Evolutionary conservation across 2,329 filamentous ascomycete genomes (phyloP).

Genomic region (Nothophaeocryptopus gaeumannii): DNA sequence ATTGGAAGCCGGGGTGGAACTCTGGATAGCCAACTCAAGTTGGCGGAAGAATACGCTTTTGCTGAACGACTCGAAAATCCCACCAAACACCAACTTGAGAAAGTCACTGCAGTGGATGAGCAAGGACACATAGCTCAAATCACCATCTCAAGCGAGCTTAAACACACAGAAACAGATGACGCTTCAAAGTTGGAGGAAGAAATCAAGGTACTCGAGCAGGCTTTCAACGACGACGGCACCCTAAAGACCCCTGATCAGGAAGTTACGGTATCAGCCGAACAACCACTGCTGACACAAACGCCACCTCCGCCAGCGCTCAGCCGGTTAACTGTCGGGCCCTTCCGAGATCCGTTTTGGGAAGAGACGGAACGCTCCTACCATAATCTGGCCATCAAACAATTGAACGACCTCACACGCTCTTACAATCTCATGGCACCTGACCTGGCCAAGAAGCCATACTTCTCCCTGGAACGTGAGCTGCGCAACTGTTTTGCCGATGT

Average conservation of each 20-base stretch:
- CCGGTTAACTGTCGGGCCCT: slow-evolving; percentile 45
- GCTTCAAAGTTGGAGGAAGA: slow-evolving; percentile 21
- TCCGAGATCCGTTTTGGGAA: slow-evolving; percentile 78
- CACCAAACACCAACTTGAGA: slow-evolving; percentile 42
- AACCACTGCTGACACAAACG: slow-evolving; percentile 15
- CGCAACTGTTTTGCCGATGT: slow-evolving; percentile 79
- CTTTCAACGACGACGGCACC: slow-evolving; percentile 29
- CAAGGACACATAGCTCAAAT: slow-evolving; percentile 50
- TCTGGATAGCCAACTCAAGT: slow-evolving; percentile 67
- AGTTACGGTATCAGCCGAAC: slow-evolving; percentile 17
- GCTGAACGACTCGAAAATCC: slow-evolving; percentile 70
- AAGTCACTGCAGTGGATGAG: slow-evolving; percentile 45
- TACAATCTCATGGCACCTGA: slow-evolving; percentile 96
- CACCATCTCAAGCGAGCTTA: slow-evolving; percentile 45
- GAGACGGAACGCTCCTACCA: slow-evolving; percentile 71
- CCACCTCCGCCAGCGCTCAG: slow-evolving; percentile 18
- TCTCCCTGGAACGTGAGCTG: slow-evolving; percentile 77
- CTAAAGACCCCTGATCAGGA: slow-evolving; percentile 25
- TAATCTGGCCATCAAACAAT: slow-evolving; percentile 68
- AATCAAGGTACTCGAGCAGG: slow-evolving; percentile 40
- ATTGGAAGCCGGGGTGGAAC: slow-evolving; percentile 76
- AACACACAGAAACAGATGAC: slow-evolving; percentile 22
- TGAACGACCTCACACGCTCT: slow-evolving; percentile 76
- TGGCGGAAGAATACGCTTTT: slow-evolving; percentile 69
- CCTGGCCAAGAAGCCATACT: slow-evolving; percentile 90